Base-by-base conservation (phyloP, 805 yeast species). In the Hanseniaspora clermontiae region DNA sequence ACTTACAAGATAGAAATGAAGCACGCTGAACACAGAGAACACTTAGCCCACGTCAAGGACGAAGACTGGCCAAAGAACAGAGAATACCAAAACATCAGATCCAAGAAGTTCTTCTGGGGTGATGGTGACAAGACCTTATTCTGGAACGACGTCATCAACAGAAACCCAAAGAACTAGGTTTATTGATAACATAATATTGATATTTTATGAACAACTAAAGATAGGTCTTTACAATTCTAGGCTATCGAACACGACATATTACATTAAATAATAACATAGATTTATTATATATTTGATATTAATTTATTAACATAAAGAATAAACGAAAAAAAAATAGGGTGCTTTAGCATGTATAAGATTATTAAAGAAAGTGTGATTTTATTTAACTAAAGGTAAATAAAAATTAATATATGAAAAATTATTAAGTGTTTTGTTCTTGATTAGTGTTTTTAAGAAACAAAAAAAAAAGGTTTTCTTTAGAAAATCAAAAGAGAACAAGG, bases 41-140 rank as follows among this genome's bases (percentile, higher is more conserved):
- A 85, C 72, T 74, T 81, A 66, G 68, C 72, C 52, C 75, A 76
- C 65, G 74, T 87, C 58, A 71, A 88, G 37, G 97, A 90, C 70
- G 91, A 84, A 64, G 95, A 90, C 69, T 87, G 95, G 89, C 97
- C 97, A 67, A 74, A 71, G 60, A 93, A 85, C 73, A 87, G 87
- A 77, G 90, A 83, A 65, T 93, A 81, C 81, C 90, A 84, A 78
- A 93, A 93, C 79, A 72, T 89, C 65, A 87, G 97, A 81, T 70
- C 71, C 69, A 83, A 81, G 72, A 83, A 85, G 70, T 91, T 80
- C 80, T 91, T 89, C 84, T 93, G 97, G 97, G 98, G 98, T 69
- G 91, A 93, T 70, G 97, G 98, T 70, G 96, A 90, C 78, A 83
- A 87, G 80, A 88, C 97, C 61, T 75, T 84, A 69, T 93, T 93